These are phyloP conservation scores for Dioscorea alata DNA, from an alignment of 106 monocot species.

Conservation along the genomic window DNA sequence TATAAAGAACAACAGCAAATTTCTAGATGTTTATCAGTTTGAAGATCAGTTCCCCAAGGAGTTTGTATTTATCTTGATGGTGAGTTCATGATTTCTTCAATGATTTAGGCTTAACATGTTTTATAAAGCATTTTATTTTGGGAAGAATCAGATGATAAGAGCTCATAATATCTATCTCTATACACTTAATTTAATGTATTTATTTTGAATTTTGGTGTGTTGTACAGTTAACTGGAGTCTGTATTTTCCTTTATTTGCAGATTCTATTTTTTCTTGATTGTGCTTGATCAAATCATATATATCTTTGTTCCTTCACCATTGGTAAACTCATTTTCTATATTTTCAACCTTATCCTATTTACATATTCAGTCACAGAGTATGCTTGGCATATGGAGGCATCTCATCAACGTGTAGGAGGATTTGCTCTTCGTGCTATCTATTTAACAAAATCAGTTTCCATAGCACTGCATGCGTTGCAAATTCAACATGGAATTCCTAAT, in stretches of 20 bases:
- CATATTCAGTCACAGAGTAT: slow-evolving; percentile 88
- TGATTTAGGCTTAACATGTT: no score
- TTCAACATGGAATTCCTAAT: slow-evolving; percentile 84
- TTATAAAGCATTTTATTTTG: no score
- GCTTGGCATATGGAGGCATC: slow-evolving; percentile 77
- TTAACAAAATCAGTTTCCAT: slow-evolving; percentile 86
- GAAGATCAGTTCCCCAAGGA: slow-evolving; percentile 98
- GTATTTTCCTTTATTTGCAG: slow-evolving; percentile 32
- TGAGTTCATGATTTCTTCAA: slow-evolving; percentile 13
- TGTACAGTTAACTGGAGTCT: not conserved
- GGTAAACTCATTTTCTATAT: slow-evolving; percentile 77
- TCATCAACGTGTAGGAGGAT: slow-evolving; percentile 52
- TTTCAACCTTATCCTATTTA: slow-evolving; percentile 84
- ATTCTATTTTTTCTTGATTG: slow-evolving; percentile 92
- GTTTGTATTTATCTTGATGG: slow-evolving; percentile 96
- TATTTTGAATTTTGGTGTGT: not conserved
- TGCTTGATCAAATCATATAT: slow-evolving; percentile 92
- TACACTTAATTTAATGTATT: not conserved
- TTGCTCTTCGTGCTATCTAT: slow-evolving; percentile 93
- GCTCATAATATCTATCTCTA: no score
- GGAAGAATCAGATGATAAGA: no score
- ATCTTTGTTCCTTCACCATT: slow-evolving; percentile 82
- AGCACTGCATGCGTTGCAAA: slow-evolving; percentile 80
- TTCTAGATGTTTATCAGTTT: slow-evolving; percentile 94
- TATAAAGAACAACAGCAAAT: slow-evolving; percentile 88